Conservation (phyloP, 345 rosid genomes). For the Alliaria petiolata region DNA sequence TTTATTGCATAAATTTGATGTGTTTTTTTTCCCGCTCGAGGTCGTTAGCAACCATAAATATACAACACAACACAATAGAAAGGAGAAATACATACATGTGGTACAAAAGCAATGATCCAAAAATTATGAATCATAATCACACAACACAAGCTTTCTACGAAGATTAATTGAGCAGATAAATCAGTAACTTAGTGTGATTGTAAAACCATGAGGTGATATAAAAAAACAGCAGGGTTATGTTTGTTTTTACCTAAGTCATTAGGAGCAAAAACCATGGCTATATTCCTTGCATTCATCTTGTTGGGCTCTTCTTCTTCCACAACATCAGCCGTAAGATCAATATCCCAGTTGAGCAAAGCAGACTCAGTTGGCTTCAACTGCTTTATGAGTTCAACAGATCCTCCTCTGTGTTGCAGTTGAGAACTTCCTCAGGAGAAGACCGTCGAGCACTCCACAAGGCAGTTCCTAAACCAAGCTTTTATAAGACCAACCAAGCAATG, state of each 20-base stretch:
- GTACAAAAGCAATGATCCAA: too few relatives aligned
- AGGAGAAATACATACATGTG: too few relatives aligned
- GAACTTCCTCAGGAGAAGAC: constrained; percentile 92
- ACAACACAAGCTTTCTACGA: too few relatives aligned
- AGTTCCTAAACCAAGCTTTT: constrained; percentile 99
- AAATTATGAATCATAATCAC: too few relatives aligned
- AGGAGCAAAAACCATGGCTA: constrained; percentile 97
- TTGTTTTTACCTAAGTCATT: constrained; percentile 79
- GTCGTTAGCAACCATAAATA: too few relatives aligned
- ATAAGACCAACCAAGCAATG: constrained; percentile 95
- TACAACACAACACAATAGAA: too few relatives aligned
- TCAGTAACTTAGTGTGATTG: not conserved
- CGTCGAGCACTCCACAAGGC: constrained; percentile 91
- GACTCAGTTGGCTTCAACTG: constrained; percentile 85
- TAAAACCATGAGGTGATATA: not conserved
- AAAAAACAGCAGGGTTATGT: not conserved
- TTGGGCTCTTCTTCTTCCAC: constrained; percentile 86
- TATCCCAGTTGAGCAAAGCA: constrained; percentile 86
- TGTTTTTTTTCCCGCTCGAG: too few relatives aligned
- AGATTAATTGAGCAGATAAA: too few relatives aligned
- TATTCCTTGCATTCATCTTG: constrained; percentile 92
- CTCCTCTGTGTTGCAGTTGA: constrained; percentile 83
- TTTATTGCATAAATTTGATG: too few relatives aligned
- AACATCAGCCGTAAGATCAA: constrained; percentile 93
- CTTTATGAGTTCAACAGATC: constrained; percentile 62